Percentiles rank a stretch among this genome's conserved stretches.
Evolutionary conservation across 192 early-diverging fungal species (phyloP).

Genomic region (Umbelopsis vinacea): DNA sequence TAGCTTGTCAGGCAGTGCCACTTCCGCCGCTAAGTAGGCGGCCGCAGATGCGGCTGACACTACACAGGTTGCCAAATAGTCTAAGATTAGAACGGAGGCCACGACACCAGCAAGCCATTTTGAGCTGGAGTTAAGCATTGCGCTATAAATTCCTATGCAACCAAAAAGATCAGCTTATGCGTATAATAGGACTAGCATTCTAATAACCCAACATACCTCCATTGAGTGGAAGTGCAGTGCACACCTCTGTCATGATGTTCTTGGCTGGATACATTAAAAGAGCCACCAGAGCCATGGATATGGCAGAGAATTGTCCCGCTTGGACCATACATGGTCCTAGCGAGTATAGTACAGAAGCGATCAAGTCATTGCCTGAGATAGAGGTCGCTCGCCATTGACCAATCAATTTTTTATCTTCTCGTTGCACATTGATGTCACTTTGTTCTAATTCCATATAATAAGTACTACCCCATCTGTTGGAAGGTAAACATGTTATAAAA

Average conservation of each 20-base stretch:
- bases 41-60: slow-evolving; percentile 58
- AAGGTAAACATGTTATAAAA: no score
- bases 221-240: slow-evolving; percentile 54
- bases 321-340: slow-evolving; percentile 47
- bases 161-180: background rate
- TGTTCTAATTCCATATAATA: slow-evolving; percentile 44
- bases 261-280: slow-evolving; percentile 54
- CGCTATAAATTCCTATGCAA: slow-evolving; percentile 45
- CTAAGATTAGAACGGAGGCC: slow-evolving; percentile 50
- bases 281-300: slow-evolving; percentile 55
- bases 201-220: slow-evolving; percentile 38
- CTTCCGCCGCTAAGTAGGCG: slow-evolving; percentile 49
- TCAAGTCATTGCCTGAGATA: slow-evolving; percentile 58
- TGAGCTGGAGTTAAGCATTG: slow-evolving; percentile 49
- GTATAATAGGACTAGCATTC: background rate
- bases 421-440: slow-evolving; percentile 14
- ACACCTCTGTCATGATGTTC: slow-evolving; percentile 58
- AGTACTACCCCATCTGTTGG: slow-evolving; percentile 41
- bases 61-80: slow-evolving; percentile 56
- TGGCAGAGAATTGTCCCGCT: slow-evolving; percentile 58
- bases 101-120: slow-evolving; percentile 55
- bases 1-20: slow-evolving; percentile 33
- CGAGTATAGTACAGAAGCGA: slow-evolving; percentile 59
- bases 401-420: slow-evolving; percentile 31
- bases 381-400: slow-evolving; percentile 48